Percentiles rank a stretch among this genome's conserved stretches.
Conservation (phyloP, 306 rosid genomes). For the Canavalia gladiata region DNA sequence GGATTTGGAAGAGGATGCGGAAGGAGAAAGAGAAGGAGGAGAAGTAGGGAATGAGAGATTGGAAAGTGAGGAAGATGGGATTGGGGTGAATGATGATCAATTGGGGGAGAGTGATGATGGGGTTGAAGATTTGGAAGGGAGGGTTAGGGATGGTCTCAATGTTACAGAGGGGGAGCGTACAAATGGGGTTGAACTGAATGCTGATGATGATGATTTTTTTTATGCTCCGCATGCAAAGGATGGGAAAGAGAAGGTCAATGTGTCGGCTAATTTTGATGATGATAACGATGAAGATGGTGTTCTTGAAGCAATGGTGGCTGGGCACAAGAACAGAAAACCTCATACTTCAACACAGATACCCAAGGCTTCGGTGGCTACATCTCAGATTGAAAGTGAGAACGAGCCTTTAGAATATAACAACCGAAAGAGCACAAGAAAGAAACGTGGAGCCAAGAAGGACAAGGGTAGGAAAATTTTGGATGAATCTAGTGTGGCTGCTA, state of each 20-base stretch:
- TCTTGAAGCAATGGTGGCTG: constrained; percentile 80
- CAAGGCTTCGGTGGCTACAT: constrained; percentile 40
- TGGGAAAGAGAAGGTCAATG: constrained; percentile 38
- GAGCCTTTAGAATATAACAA: constrained; percentile 64
- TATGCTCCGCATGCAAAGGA: constrained; percentile 40
- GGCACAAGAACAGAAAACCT: constrained; percentile 62
- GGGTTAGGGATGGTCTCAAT: constrained; percentile 45
- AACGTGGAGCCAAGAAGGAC: constrained; percentile 68
- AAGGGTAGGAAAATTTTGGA: constrained; percentile 62
- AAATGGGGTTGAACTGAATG: constrained; percentile 50
- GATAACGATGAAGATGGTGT: constrained; percentile 61
- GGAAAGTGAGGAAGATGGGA: constrained; percentile 50
- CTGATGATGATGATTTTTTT: constrained; percentile 46
- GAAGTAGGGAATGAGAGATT: constrained; percentile 27
- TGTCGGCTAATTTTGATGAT: constrained; percentile 37
- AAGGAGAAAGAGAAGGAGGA: constrained; percentile 50
- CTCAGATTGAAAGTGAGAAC: constrained; percentile 57
- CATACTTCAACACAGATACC: constrained; percentile 45
- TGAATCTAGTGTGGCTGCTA: constrained; percentile 43
- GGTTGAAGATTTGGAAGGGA: constrained; percentile 53
- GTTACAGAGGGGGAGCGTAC: constrained; percentile 48
- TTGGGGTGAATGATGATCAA: constrained; percentile 39
- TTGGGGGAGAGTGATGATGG: constrained; percentile 39
- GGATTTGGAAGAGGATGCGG: constrained; percentile 47
- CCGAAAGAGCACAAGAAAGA: constrained; percentile 60